phyloP scores from a whole-genome alignment of 116 monocot species.

The Trichopus zeylanicus region DNA sequence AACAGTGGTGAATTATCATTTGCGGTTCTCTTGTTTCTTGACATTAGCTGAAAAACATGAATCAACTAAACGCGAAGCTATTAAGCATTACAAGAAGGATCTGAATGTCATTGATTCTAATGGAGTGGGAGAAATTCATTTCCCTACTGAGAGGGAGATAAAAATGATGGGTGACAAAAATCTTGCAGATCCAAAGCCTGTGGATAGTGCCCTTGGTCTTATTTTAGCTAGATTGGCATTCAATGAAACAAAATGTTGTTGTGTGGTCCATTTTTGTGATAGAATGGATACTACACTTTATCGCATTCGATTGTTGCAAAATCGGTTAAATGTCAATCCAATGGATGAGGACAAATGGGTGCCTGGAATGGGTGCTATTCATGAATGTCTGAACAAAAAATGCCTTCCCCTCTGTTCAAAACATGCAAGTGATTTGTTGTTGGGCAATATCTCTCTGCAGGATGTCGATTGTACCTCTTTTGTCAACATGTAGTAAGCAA shows the following conservation, averaged over 20 bases:
- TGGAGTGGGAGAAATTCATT: conserved; percentile 40
- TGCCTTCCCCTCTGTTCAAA: conserved; percentile 69
- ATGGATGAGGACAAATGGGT: conserved; percentile 83
- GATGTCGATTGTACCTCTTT: conserved; percentile 77
- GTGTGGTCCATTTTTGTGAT: conserved; percentile 80
- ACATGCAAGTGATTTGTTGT: conserved; percentile 73
- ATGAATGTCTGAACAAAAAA: conserved; percentile 86
- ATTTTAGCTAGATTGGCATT: conserved; percentile 64
- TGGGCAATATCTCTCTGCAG: conserved; percentile 68
- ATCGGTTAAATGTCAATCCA: conserved; percentile 84
- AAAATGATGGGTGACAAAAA: conserved; percentile 79
- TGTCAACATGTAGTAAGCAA: conserved; percentile 34
- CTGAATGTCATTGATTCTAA: conserved; percentile 40
- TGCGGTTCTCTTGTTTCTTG: conserved; percentile 90
- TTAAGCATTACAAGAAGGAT: conserved; percentile 87
- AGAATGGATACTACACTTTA: conserved; percentile 54
- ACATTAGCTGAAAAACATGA: conserved; percentile 96
- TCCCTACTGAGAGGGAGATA: conserved; percentile 83
- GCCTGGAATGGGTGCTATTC: conserved; percentile 68
- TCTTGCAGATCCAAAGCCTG: conserved; percentile 74
- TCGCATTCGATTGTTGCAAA: conserved; percentile 80
- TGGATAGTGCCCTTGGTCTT: conserved; percentile 69
- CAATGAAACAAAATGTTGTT: conserved; percentile 25
- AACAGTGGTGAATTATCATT: conserved; percentile 73
- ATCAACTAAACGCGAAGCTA: conserved; percentile 66